A percentile compares a stretch with the other conserved stretches of the same genome.
phyloP scores from a whole-genome alignment of 352 stramenopile genomes.

The Pythium rishiriense region DNA sequence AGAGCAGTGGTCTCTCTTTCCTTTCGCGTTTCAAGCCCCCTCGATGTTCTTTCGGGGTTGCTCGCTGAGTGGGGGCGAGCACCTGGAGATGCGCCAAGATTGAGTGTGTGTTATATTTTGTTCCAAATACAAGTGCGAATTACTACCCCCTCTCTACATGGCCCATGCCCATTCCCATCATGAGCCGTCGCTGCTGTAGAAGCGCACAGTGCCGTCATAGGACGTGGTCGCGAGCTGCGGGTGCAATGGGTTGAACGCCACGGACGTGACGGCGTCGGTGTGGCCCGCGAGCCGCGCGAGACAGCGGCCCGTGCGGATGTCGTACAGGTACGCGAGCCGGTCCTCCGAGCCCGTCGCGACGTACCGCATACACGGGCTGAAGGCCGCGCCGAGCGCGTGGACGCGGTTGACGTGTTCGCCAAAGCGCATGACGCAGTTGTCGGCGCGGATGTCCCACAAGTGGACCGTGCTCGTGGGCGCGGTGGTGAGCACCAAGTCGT shows the following conservation, averaged over 20 bases:
- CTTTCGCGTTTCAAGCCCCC: neutral
- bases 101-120: constrained; percentile 44
- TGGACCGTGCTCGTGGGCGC: constrained; percentile 68
- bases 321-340: constrained; percentile 79
- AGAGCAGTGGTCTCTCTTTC: constrained; percentile 19
- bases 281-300: constrained; percentile 66
- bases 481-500: constrained; percentile 82
- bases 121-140: constrained; percentile 39
- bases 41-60: constrained; percentile 1
- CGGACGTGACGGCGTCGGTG: constrained; percentile 72
- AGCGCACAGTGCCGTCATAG: constrained; percentile 62
- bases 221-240: constrained; percentile 83
- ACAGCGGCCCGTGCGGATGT: constrained; percentile 71
- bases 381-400: constrained; percentile 66
- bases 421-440: constrained; percentile 87
- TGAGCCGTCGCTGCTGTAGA: constrained; percentile 28
- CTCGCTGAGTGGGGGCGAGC: constrained; percentile 11
- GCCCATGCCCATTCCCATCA: no score
- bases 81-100: constrained; percentile 29
- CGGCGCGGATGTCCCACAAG: constrained; percentile 86
- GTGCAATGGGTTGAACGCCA: constrained; percentile 78
- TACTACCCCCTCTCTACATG: constrained; percentile 13
- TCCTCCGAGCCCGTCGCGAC: constrained; percentile 88
- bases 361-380: constrained; percentile 91
- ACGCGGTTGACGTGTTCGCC: constrained; percentile 84